These are phyloP conservation scores for Eucalyptus shirleyi DNA, from an alignment of 345 rosid genomes.

Conservation along the genomic window DNA sequence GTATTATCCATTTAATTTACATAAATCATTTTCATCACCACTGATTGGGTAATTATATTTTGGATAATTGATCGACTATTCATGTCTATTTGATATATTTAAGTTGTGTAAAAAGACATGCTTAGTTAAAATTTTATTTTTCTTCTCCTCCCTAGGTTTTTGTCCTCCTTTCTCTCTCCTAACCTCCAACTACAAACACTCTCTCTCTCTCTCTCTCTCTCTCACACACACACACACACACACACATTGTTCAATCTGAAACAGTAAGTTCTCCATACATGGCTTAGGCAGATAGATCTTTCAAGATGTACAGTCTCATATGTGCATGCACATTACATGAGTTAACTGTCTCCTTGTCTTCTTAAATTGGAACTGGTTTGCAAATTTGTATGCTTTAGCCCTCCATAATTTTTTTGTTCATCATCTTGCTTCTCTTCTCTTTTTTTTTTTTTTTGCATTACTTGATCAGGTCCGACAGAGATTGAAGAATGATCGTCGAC, in stretches of 20 bases:
- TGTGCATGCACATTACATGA: neutral
- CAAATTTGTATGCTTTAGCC: neutral
- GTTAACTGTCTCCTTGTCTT: neutral
- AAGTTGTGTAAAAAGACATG: too few species aligned
- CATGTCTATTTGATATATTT: too few species aligned
- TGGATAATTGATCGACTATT: too few species aligned
- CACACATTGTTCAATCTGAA: neutral
- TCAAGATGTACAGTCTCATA: neutral
- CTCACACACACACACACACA: too few species aligned
- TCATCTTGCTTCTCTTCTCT: neutral
- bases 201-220: neutral
- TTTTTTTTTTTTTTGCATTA: neutral
- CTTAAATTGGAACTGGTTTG: neutral
- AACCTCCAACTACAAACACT: neutral
- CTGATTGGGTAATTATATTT: too few species aligned
- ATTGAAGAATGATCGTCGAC: neutral
- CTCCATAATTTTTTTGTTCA: neutral
- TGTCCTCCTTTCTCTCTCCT: neutral
- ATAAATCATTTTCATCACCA: too few species aligned
- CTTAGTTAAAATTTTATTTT: too few species aligned
- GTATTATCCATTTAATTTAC: too few species aligned
- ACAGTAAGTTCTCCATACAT: neutral
- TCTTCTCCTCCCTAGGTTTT: neutral
- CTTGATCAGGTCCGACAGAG: neutral
- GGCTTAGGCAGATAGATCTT: neutral